Evolutionary conservation across 164 flowering plant species (phyloP).

Genomic region (Macadamia tetraphylla): DNA sequence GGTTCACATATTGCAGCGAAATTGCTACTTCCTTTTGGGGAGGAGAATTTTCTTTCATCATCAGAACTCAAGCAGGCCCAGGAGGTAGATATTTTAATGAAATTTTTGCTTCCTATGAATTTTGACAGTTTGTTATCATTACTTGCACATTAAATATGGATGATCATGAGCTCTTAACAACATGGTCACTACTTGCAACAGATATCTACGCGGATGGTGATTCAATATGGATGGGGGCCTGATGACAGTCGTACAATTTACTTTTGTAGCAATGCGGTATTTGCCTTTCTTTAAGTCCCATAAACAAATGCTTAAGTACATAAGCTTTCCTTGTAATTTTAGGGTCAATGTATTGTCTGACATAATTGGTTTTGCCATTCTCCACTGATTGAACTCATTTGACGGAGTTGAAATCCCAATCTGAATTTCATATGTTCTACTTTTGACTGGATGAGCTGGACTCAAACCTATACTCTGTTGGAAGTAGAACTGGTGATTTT

Average conservation of each 20-base stretch:
- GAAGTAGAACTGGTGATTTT: no score
- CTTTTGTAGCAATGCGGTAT: conserved; percentile 66
- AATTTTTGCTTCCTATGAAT: neutral
- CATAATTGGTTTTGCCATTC: no score
- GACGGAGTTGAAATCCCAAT: no score
- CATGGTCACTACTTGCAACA: conserved; percentile 30
- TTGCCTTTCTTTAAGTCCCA: conserved; percentile 10
- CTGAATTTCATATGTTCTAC: no score
- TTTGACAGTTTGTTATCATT: neutral
- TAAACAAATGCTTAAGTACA: neutral
- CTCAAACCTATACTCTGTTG: no score
- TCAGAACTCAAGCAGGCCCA: conserved; percentile 82
- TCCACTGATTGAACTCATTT: no score
- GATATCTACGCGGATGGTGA: conserved; percentile 94
- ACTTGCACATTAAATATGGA: neutral
- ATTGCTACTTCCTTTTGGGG: conserved; percentile 86
- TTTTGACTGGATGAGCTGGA: no score
- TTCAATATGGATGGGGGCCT: conserved; percentile 97
- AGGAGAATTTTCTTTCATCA: conserved; percentile 73
- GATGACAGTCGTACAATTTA: conserved; percentile 84
- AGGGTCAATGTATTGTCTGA: neutral
- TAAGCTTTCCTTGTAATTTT: neutral
- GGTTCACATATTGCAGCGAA: conserved; percentile 88
- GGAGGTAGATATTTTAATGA: conserved; percentile 45
- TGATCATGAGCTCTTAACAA: conserved; percentile 6